These are phyloP conservation scores for Ramularia collo-cygni DNA, from an alignment of 2,329 filamentous ascomycete species.

Conservation along the genomic window DNA sequence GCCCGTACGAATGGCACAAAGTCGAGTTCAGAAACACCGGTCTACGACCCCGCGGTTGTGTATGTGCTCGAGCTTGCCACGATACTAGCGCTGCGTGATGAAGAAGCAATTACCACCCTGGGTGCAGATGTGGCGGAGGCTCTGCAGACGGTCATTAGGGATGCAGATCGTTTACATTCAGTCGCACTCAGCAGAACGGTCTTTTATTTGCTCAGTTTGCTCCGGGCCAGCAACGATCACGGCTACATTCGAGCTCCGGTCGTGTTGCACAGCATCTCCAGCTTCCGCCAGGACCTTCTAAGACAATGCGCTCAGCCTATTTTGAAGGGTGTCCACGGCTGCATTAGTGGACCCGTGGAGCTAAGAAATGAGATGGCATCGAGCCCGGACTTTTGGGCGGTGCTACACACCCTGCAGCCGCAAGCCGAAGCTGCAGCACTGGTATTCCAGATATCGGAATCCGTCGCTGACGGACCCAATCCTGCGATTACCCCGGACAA, in stretches of 20 bases:
- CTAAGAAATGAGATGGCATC: slow-evolving; percentile 89
- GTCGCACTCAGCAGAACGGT: slow-evolving; percentile 77
- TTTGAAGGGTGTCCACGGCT: slow-evolving; percentile 70
- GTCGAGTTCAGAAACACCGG: slow-evolving; percentile 46
- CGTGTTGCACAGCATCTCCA: slow-evolving; percentile 83
- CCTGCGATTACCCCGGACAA: slow-evolving; percentile 90
- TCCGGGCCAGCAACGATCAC: slow-evolving; percentile 80
- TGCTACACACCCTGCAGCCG: slow-evolving; percentile 64
- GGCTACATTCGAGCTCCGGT: slow-evolving; percentile 90
- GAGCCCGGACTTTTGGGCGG: slow-evolving; percentile 94
- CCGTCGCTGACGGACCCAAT: slow-evolving; percentile 63
- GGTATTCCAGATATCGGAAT: slow-evolving; percentile 83
- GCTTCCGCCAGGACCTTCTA: slow-evolving; percentile 70
- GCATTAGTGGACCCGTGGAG: slow-evolving; percentile 68
- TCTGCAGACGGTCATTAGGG: slow-evolving; percentile 73
- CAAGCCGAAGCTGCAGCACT: slow-evolving; percentile 60
- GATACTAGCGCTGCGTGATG: slow-evolving; percentile 68
- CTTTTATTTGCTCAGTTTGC: slow-evolving; percentile 76
- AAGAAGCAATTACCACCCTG: slow-evolving; percentile 62
- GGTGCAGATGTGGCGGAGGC: slow-evolving; percentile 75
- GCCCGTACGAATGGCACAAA: slow-evolving; percentile 54
- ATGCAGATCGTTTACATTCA: slow-evolving; percentile 70
- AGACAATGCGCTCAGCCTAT: slow-evolving; percentile 69
- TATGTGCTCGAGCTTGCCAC: slow-evolving; percentile 92
- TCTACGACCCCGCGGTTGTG: slow-evolving; percentile 78